Evolutionary conservation across 192 early-diverging fungal genomes (phyloP).

Genomic region (Coemansia sp.): DNA sequence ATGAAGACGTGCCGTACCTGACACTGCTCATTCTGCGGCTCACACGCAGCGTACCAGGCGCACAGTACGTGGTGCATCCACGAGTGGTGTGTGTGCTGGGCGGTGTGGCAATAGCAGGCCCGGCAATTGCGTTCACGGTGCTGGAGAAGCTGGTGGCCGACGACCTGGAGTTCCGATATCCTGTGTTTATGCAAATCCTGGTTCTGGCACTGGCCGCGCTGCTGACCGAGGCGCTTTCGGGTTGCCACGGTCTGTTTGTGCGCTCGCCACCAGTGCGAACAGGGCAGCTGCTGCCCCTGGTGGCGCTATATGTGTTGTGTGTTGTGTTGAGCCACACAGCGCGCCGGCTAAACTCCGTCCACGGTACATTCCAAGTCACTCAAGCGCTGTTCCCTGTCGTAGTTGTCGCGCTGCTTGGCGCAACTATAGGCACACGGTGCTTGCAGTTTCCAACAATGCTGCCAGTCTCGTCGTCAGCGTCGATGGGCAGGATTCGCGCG

Average conservation of each 20-base stretch:
- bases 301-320: constrained; percentile 15
- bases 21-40: constrained; percentile 13
- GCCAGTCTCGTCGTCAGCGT: background rate
- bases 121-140: constrained; percentile 6
- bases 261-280: constrained; percentile 20
- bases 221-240: constrained; percentile 12
- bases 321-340: constrained; percentile 18
- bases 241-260: constrained; percentile 19
- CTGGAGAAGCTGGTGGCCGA: constrained; percentile 33
- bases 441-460: background rate
- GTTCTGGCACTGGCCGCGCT: constrained; percentile 14
- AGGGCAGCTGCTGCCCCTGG: constrained; percentile 20
- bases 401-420: background rate
- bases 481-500: background rate
- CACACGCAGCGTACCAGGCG: background rate
- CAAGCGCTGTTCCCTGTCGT: constrained; percentile 27
- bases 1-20: constrained; percentile 23
- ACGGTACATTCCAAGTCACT: constrained; percentile 25
- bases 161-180: constrained; percentile 15
- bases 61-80: constrained; percentile 13
- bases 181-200: constrained; percentile 30
- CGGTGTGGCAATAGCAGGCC: constrained; percentile 10
- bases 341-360: constrained; percentile 13
- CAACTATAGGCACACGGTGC: background rate
- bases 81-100: constrained; percentile 17